Evolutionary conservation across 164 flowering plant genomes (phyloP).

Genomic region (Buxus sempervirens): DNA sequence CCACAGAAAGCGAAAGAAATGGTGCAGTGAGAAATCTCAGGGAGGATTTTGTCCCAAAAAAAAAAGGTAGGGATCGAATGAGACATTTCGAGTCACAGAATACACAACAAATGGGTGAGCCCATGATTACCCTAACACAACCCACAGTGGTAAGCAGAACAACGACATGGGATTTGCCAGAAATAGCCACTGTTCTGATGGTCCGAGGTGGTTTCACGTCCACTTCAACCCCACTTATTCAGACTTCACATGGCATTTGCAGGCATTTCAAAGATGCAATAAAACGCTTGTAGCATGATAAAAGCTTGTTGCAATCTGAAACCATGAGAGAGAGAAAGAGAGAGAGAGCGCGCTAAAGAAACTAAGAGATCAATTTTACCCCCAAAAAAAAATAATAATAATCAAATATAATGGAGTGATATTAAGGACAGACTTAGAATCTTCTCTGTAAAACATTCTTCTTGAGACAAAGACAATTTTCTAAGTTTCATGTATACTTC

Average conservation of each 20-base stretch:
- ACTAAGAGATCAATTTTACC: too few relatives aligned
- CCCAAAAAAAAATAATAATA: too few relatives aligned
- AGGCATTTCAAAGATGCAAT: too few relatives aligned
- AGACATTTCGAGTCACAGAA: constrained; percentile 11
- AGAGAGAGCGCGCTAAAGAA: too few relatives aligned
- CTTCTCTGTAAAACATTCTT: too few relatives aligned
- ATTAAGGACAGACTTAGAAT: too few relatives aligned
- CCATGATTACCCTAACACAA: constrained; percentile 12
- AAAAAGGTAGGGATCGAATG: not conserved
- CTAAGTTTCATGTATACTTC: too few relatives aligned
- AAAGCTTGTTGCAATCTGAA: too few relatives aligned
- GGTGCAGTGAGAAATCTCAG: constrained; percentile 17
- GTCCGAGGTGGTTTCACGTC: constrained; percentile 8
- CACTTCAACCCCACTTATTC: not conserved
- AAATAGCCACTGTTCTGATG: not conserved
- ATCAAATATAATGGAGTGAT: too few relatives aligned
- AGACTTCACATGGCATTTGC: constrained; percentile 1
- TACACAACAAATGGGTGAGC: constrained; percentile 2
- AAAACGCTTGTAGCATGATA: too few relatives aligned
- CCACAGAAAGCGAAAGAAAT: not conserved
- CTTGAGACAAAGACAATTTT: too few relatives aligned
- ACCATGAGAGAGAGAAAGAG: too few relatives aligned
- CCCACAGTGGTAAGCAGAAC: not conserved
- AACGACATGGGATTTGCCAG: constrained; percentile 1
- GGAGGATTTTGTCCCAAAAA: constrained; percentile 10